A percentile compares a stretch with the other conserved stretches of the same genome.
Evolutionary conservation across 78 protist species (phyloP).

Genomic region (Planoprotostelium fungivorum): DNA sequence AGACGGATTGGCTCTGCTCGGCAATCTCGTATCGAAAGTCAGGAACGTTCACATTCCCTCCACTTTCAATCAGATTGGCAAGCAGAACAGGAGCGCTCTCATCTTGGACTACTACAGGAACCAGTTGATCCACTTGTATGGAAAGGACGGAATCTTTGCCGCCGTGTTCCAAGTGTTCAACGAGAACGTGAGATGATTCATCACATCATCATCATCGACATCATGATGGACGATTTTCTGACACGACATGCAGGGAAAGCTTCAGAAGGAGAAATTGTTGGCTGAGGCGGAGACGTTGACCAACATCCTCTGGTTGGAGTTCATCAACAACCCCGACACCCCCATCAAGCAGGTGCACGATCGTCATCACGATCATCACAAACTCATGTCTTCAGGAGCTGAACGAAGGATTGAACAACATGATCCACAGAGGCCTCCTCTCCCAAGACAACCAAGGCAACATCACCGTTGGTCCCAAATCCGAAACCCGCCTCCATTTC

Average conservation of each 20-base stretch:
- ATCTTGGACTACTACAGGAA: conserved; percentile 47
- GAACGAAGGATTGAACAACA: conserved; percentile 7
- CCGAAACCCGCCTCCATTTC: conserved; percentile 35
- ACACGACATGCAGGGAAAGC: conserved; percentile 10
- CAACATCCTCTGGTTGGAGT: conserved; percentile 40
- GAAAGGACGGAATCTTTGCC: conserved; percentile 56
- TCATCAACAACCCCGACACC: conserved; percentile 38
- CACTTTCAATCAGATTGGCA: conserved; percentile 21
- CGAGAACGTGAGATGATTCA: background rate
- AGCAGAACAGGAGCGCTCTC: conserved; percentile 22
- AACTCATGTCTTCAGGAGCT: conserved; percentile 18
- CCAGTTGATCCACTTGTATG: conserved; percentile 47
- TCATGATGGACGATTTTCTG: background rate
- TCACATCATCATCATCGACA: background rate
- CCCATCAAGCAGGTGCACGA: background rate
- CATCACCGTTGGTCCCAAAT: background rate
- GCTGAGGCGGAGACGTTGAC: conserved; percentile 33
- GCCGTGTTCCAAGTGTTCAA: conserved; percentile 14
- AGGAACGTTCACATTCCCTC: conserved; percentile 60
- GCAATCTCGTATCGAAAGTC: conserved; percentile 32
- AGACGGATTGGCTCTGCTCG: conserved; percentile 28
- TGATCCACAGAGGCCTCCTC: conserved; percentile 23
- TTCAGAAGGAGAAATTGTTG: conserved; percentile 21
- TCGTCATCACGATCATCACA: conserved; percentile 11
- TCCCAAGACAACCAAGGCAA: background rate